Percentiles rank a stretch among this genome's conserved stretches.
Conservation (phyloP, 2,329 filamentous ascomycete genomes). For the Camptophora hylomeconis region DNA sequence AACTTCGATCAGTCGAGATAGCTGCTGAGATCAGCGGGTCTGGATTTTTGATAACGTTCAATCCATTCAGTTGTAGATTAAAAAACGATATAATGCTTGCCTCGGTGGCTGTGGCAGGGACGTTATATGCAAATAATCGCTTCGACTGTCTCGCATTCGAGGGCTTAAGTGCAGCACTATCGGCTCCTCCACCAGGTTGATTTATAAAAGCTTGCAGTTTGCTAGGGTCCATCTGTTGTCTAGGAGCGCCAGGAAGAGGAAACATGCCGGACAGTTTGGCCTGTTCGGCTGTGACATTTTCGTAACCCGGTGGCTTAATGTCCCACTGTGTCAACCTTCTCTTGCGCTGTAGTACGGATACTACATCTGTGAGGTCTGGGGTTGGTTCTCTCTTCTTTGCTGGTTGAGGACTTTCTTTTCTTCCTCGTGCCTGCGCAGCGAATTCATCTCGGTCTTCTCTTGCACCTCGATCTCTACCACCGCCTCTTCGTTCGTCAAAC, state of each 20-base stretch:
- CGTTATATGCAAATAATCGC: slow-evolving; percentile 75
- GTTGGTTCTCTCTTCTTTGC: slow-evolving; percentile 90
- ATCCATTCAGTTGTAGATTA: slow-evolving; percentile 90
- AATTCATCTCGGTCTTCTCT: slow-evolving; percentile 39
- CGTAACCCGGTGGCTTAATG: slow-evolving; percentile 95
- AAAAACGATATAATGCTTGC: slow-evolving; percentile 73
- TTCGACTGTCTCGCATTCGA: slow-evolving; percentile 90
- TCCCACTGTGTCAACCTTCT: slow-evolving; percentile 97
- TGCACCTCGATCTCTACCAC: slow-evolving; percentile 26
- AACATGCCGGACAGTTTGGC: slow-evolving; percentile 99
- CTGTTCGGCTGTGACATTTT: slow-evolving; percentile 95
- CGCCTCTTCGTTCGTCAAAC: slow-evolving; percentile 47
- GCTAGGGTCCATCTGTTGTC: slow-evolving; percentile 86
- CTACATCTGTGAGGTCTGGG: slow-evolving; percentile 77
- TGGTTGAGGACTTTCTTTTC: slow-evolving; percentile 57
- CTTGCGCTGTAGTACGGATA: slow-evolving; percentile 73
- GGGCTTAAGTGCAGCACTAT: slow-evolving; percentile 55
- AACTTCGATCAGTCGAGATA: slow-evolving; percentile 63
- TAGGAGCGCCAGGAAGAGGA: slow-evolving; percentile 84
- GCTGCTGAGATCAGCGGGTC: slow-evolving; percentile 81
- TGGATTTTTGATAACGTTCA: slow-evolving; percentile 73
- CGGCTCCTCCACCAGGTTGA: slow-evolving; percentile 57
- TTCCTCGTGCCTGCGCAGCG: slow-evolving; percentile 36
- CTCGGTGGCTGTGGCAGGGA: slow-evolving; percentile 60
- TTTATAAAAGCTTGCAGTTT: slow-evolving; percentile 94